Evolutionary conservation across 345 rosid genomes (phyloP).

Genomic region (Eucalyptus cloeziana): DNA sequence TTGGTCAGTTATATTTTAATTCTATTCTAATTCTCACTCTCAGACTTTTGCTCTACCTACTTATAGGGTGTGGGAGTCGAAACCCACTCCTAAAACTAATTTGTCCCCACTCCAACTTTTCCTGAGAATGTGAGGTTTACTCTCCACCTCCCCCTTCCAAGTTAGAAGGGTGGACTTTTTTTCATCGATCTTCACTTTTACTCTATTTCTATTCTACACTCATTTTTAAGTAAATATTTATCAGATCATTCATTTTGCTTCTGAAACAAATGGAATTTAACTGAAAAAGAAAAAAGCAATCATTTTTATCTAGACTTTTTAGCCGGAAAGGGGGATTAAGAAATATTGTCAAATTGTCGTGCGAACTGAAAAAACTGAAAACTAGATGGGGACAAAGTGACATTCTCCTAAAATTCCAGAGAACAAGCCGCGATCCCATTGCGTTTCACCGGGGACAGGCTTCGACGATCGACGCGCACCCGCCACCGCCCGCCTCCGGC

Average conservation of each 20-base stretch:
- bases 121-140: too few relatives aligned
- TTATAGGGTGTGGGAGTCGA: too few relatives aligned
- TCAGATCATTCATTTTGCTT: accelerated
- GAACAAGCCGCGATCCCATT: background rate
- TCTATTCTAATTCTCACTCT: too few relatives aligned
- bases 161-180: too few relatives aligned
- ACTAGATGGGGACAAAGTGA: background rate
- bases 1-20: too few relatives aligned
- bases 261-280: accelerated
- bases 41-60: too few relatives aligned
- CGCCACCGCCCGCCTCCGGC: background rate
- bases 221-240: too few relatives aligned
- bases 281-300: background rate
- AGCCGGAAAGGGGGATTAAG: background rate
- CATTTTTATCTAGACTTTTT: background rate
- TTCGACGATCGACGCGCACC: background rate
- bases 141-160: too few relatives aligned
- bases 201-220: too few relatives aligned
- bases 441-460: background rate
- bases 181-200: too few relatives aligned
- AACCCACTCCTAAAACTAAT: too few relatives aligned
- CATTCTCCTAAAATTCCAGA: background rate
- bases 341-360: background rate
- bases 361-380: background rate
- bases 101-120: too few relatives aligned